These are phyloP conservation scores for Vitis hybrid DNA, from an alignment of 177 flowering plant genomes.

Conservation along the genomic window DNA sequence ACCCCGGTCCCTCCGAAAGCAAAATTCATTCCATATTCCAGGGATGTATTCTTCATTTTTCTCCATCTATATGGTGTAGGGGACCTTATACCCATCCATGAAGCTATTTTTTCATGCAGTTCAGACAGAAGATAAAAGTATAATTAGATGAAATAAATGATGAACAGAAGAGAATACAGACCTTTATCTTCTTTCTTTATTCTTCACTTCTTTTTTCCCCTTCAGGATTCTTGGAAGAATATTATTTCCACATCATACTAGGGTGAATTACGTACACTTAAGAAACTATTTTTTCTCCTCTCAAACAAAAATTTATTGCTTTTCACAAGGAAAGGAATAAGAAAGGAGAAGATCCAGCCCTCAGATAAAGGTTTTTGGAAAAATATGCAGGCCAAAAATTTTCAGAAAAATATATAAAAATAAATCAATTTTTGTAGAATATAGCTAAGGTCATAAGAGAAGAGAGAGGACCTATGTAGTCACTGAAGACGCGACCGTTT, in stretches of 20 bases:
- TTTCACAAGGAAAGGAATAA: no score
- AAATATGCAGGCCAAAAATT: no score
- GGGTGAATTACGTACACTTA: no score
- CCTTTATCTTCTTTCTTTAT: no score
- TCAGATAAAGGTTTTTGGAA: no score
- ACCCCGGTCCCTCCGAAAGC: constrained; percentile 79
- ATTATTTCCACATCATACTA: no score
- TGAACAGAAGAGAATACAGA: not conserved
- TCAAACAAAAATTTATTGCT: no score
- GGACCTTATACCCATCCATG: constrained; percentile 39
- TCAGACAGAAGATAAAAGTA: not conserved
- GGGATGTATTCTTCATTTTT: constrained; percentile 2
- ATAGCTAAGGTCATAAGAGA: not conserved
- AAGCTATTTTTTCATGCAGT: constrained; percentile 32
- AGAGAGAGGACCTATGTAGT: constrained; percentile 25
- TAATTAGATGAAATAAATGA: not conserved
- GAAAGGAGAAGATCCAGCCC: no score
- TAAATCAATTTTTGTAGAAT: not conserved
- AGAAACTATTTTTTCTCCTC: no score
- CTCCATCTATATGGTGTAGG: constrained; percentile 46
- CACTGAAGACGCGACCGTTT: constrained; percentile 34
- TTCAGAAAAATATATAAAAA: not conserved
- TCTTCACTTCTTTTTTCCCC: no score
- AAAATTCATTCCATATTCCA: constrained; percentile 55
- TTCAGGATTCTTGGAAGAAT: no score